Conservation (phyloP, 345 rosid genomes). For the Acer campestre region DNA sequence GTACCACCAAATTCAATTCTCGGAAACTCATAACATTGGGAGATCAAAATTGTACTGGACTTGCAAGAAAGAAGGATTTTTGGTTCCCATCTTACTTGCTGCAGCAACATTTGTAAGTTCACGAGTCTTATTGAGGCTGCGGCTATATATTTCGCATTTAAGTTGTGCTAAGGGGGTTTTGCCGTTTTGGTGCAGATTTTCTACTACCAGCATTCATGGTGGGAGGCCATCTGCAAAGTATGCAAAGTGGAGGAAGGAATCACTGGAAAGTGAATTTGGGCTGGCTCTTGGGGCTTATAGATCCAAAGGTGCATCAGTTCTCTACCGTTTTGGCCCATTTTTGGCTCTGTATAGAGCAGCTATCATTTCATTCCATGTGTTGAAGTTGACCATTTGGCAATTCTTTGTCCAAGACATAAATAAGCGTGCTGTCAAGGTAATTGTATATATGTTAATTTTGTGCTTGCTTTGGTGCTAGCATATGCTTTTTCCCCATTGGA, state of each 20-base stretch:
- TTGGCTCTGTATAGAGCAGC: conserved; percentile 91
- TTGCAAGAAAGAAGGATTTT: conserved; percentile 25
- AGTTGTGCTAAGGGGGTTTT: conserved; percentile 1
- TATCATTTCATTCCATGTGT: conserved; percentile 73
- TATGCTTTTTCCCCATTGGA: neutral
- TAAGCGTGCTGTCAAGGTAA: conserved; percentile 78
- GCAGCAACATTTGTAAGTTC: conserved; percentile 51
- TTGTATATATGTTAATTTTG: neutral
- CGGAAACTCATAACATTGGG: conserved; percentile 21
- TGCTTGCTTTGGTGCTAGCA: neutral
- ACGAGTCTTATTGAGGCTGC: neutral
- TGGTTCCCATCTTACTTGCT: conserved; percentile 33
- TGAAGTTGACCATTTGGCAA: conserved; percentile 76
- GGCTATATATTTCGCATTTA: neutral
- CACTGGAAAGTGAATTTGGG: conserved; percentile 91
- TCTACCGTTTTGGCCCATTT: conserved; percentile 77
- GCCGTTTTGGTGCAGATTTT: conserved; percentile 49
- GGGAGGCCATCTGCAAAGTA: conserved; percentile 81
- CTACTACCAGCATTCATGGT: conserved; percentile 77
- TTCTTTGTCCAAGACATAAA: conserved; percentile 65
- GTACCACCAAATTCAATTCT: conserved; percentile 17
- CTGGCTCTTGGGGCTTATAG: conserved; percentile 65
- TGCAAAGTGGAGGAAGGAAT: conserved; percentile 90
- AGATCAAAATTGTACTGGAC: conserved; percentile 21
- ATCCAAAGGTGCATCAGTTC: conserved; percentile 59